A percentile compares a stretch with the other conserved stretches of the same genome.
These are phyloP conservation scores for Penicillium sp. DNA, from an alignment of 2,329 filamentous ascomycete species.

Conservation along the genomic window DNA sequence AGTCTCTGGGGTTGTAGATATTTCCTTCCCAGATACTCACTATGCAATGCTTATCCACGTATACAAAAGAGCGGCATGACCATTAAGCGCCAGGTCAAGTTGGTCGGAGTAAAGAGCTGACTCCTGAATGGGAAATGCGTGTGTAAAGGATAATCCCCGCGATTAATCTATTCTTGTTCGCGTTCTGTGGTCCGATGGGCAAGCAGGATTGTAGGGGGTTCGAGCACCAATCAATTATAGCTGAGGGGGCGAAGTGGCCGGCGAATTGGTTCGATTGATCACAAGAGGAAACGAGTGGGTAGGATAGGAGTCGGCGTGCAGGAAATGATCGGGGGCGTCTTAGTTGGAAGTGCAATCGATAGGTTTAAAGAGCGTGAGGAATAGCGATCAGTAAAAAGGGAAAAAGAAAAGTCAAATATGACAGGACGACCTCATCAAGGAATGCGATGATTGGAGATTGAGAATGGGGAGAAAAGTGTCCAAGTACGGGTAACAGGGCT, in stretches of 20 bases:
- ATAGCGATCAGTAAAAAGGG: neutral
- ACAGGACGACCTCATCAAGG: conserved; percentile 4
- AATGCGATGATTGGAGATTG: conserved; percentile 8
- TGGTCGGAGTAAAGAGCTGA: neutral
- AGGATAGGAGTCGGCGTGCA: neutral
- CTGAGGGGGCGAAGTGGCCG: neutral
- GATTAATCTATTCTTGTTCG: conserved; percentile 5
- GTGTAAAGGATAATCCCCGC: conserved; percentile 6
- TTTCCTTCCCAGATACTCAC: conserved; percentile 11
- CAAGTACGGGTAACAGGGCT: neutral
- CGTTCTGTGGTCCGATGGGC: conserved; percentile 8
- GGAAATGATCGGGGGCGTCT: neutral
- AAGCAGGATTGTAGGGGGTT: conserved; percentile 3
- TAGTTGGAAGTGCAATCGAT: neutral
- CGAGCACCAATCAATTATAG: conserved; percentile 13
- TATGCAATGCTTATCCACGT: conserved; percentile 14
- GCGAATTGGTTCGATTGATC: conserved; percentile 14
- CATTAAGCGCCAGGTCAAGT: conserved; percentile 8
- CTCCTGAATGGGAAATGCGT: conserved; percentile 3
- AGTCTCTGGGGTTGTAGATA: neutral
- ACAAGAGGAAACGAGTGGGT: conserved; percentile 7
- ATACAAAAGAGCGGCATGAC: conserved; percentile 22
- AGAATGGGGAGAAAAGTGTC: conserved; percentile 4
- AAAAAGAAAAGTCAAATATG: conserved; percentile 2
- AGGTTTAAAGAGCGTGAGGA: neutral